Conservation (phyloP, 805 yeast species). For the Jamesozyma jinghongensis region DNA sequence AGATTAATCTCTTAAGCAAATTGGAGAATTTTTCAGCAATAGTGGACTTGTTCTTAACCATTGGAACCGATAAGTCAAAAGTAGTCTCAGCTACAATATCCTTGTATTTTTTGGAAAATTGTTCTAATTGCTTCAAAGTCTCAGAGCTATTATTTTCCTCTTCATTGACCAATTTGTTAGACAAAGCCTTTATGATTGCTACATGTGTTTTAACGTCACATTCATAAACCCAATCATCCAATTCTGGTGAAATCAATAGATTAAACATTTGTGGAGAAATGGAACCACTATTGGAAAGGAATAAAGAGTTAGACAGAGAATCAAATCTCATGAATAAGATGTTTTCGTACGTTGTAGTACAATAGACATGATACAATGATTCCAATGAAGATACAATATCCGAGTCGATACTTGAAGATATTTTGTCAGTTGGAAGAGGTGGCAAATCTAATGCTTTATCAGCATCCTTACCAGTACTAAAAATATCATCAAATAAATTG, state of each 20-base stretch:
- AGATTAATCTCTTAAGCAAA: slow-evolving; percentile 43
- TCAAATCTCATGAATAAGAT: slow-evolving; percentile 58
- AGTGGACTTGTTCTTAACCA: slow-evolving; percentile 42
- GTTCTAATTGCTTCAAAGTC: slow-evolving; percentile 40
- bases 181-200: slow-evolving; percentile 45
- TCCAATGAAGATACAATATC: slow-evolving; percentile 55
- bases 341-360: slow-evolving; percentile 52
- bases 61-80: slow-evolving; percentile 40
- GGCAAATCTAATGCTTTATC: slow-evolving; percentile 31
- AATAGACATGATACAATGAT: slow-evolving; percentile 53
- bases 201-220: slow-evolving; percentile 56
- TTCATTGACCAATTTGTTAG: slow-evolving; percentile 46
- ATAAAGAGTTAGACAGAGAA: slow-evolving; percentile 44
- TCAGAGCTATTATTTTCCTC: slow-evolving; percentile 8
- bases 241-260: slow-evolving; percentile 39
- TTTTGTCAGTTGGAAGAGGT: slow-evolving; percentile 25
- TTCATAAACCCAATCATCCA: slow-evolving; percentile 54
- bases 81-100: slow-evolving; percentile 33
- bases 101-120: slow-evolving; percentile 41
- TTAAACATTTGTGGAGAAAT: slow-evolving; percentile 55
- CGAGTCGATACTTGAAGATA: slow-evolving; percentile 39
- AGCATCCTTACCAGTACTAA: neutral
- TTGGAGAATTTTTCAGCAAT: slow-evolving; percentile 46
- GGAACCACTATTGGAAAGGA: slow-evolving; percentile 41
- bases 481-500: neutral